Evolutionary conservation across 2,329 filamentous ascomycete genomes (phyloP).

Genomic region (Microascus cirrosus): DNA sequence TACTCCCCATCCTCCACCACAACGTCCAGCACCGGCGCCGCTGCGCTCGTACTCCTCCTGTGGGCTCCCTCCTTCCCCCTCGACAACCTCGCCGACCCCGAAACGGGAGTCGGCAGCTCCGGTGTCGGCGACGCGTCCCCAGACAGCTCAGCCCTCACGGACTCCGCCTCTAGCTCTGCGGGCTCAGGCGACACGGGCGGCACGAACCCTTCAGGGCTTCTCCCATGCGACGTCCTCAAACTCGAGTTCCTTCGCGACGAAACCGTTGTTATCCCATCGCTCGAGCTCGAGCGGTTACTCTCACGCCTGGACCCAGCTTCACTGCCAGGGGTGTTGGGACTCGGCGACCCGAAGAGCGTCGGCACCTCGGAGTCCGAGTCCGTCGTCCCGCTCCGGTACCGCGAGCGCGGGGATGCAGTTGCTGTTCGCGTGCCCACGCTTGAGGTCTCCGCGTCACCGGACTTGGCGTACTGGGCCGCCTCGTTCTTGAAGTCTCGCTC

Average conservation of each 20-base stretch:
- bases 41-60: not conserved
- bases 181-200: not conserved
- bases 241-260: not conserved
- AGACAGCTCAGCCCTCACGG: not conserved
- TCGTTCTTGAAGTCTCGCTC: not conserved
- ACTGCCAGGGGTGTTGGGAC: not conserved
- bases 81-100: not conserved
- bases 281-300: not conserved
- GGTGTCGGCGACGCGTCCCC: not conserved
- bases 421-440: not conserved
- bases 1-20: constrained; percentile 2
- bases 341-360: not conserved
- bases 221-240: not conserved
- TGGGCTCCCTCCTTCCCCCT: not conserved
- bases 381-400: not conserved
- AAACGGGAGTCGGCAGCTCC: not conserved
- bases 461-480: constrained; percentile 1
- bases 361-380: not conserved
- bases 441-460: not conserved
- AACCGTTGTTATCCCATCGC: not conserved
- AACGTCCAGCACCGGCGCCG: not conserved
- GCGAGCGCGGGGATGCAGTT: not conserved
- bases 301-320: not conserved
- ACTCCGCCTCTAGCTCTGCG: not conserved
- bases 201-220: not conserved